Evolutionary conservation across 805 yeast genomes (phyloP).

Genomic region (Spathaspora girioi): DNA sequence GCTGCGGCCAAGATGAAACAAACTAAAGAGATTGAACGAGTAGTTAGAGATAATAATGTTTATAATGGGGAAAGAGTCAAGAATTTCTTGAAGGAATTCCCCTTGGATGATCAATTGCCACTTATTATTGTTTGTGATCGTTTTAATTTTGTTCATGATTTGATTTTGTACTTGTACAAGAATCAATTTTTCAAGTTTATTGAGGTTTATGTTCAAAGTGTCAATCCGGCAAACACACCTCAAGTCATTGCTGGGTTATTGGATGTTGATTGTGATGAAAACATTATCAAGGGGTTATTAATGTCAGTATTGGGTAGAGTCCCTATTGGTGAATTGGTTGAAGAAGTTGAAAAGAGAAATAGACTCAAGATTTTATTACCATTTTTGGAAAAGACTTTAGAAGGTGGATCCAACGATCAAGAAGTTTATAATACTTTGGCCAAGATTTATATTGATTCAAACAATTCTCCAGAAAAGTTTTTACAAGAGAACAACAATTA

Average conservation of each 20-base stretch:
- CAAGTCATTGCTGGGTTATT: slow-evolving; percentile 94
- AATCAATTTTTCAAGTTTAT: slow-evolving; percentile 94
- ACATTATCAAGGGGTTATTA: slow-evolving; percentile 74
- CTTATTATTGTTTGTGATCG: slow-evolving; percentile 95
- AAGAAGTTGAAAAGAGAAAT: slow-evolving; percentile 95
- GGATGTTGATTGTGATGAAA: slow-evolving; percentile 97
- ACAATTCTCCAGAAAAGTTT: slow-evolving; percentile 96
- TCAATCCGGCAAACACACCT: slow-evolving; percentile 92
- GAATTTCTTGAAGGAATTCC: slow-evolving; percentile 92
- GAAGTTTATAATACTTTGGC: slow-evolving; percentile 94
- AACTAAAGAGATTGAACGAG: slow-evolving; percentile 89
- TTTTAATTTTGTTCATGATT: slow-evolving; percentile 85
- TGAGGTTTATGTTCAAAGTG: slow-evolving; percentile 97
- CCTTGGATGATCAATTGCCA: slow-evolving; percentile 92
- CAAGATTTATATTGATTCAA: slow-evolving; percentile 95
- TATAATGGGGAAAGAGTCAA: slow-evolving; percentile 97
- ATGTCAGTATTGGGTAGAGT: slow-evolving; percentile 90
- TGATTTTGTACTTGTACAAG: slow-evolving; percentile 89
- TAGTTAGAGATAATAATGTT: slow-evolving; percentile 89
- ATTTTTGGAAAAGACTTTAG: slow-evolving; percentile 83
- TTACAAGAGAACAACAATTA: slow-evolving; percentile 85
- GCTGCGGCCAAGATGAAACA: slow-evolving; percentile 90
- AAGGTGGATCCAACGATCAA: slow-evolving; percentile 80
- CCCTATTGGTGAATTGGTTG: slow-evolving; percentile 83
- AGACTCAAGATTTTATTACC: slow-evolving; percentile 89